These are phyloP conservation scores for Penicillium chermesinum DNA, from an alignment of 495 filamentous ascomycete species.

Conservation along the genomic window DNA sequence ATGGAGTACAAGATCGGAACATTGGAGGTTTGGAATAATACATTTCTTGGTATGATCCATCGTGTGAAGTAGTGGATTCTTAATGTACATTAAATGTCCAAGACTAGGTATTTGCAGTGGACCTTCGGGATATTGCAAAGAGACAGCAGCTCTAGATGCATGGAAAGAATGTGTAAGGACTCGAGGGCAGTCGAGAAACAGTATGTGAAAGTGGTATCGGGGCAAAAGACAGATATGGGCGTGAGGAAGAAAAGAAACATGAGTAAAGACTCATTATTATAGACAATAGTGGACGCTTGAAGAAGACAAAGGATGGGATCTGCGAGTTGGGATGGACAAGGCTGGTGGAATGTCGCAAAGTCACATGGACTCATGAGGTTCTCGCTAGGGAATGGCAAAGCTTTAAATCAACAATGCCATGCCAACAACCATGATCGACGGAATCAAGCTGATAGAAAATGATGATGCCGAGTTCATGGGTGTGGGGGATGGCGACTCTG, in stretches of 20 bases:
- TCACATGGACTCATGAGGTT: background rate
- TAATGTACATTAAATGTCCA: background rate
- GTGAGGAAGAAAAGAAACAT: background rate
- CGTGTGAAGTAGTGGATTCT: background rate
- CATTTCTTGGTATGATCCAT: too few species aligned
- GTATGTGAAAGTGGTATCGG: slow-evolving; percentile 2
- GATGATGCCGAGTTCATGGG: slow-evolving; percentile 2
- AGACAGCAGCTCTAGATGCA: background rate
- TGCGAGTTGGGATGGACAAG: background rate
- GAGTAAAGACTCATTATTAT: background rate
- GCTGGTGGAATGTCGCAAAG: background rate
- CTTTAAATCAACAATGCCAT: slow-evolving; percentile 1
- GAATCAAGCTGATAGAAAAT: slow-evolving; percentile 1
- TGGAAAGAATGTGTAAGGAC: background rate
- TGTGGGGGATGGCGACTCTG: background rate
- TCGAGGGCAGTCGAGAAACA: background rate
- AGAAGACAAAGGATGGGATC: background rate
- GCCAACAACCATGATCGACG: background rate
- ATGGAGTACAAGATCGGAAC: background rate
- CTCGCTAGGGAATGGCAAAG: background rate
- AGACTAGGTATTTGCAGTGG: background rate
- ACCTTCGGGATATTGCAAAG: background rate
- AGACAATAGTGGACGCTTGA: background rate
- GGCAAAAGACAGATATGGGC: slow-evolving; percentile 2
- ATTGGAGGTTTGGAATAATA: too few species aligned